Evolutionary conservation across 345 rosid species (phyloP), one percentile per base, ranked within the genome.

Genomic region (Litchi chinensis): DNA sequence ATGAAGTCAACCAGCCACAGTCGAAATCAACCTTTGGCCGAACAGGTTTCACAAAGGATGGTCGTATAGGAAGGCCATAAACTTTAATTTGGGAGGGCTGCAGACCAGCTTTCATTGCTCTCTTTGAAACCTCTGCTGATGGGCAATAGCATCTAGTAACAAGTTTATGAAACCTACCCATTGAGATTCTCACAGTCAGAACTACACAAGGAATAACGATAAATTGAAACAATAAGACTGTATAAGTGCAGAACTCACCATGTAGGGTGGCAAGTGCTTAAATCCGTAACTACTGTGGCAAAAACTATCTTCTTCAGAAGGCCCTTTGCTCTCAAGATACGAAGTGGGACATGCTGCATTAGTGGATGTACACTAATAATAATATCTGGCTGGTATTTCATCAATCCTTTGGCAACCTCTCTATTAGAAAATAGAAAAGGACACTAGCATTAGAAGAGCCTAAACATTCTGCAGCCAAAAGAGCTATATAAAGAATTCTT

Each of bases 111-210:
- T 91, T 93, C 86, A 84, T 65, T 19, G 98, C 99, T 79, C 98
- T 85, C 79, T 93, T 92, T 21, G 97, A 90, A 57, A 97, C 98
- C 82, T 97, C 98, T 67, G 88, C 73, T 79, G 99, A 83, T 68
- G 99, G 99, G 85, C 98, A 97, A 79, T 97, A 97, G 79, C 99
- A 97, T 86, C 98, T 89, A 62, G 99, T 94, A 80, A 97, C 99
- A 84, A 97, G 99, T 89, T 97, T 97, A 87, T 97, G 99, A 84
- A 97, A 97, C 98, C 99, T 97, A 86, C 59, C 56, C 16, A 74
- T 68, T 64, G 6, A 54, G 77, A 74, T 10, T 65, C 16, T 68
- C 16, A 73, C 59, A 13, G 43, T 85, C 62, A 78, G 77, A 69
- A 76, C 64, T 56, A 77, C 37, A 39, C 12, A 32, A 60, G 56